Percentiles rank a stretch among this genome's conserved stretches.
phyloP scores from a whole-genome alignment of 2,329 filamentous ascomycete genomes.

The Myriosclerotinia curreyana region DNA sequence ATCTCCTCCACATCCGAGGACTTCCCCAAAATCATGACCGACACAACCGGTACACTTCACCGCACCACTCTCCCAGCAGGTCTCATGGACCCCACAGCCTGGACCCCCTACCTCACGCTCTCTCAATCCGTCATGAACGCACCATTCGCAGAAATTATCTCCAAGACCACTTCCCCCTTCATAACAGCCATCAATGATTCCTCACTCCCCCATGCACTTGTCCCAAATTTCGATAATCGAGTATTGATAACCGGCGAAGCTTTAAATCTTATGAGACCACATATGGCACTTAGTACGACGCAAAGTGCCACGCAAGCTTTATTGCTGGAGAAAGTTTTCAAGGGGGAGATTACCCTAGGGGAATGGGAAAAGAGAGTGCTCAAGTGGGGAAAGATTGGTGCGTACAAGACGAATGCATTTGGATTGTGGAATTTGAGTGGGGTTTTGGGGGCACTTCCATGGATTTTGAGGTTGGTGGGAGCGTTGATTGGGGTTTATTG shows the following conservation, averaged over 20 bases:
- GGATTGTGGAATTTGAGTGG: slow-evolving; percentile 15
- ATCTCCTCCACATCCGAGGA: slow-evolving; percentile 24
- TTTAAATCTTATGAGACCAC: slow-evolving; percentile 45
- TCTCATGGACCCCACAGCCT: slow-evolving; percentile 25
- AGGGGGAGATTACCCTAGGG: slow-evolving; percentile 21
- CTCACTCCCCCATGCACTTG: slow-evolving; percentile 39
- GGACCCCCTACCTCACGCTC: slow-evolving; percentile 24
- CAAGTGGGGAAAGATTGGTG: slow-evolving; percentile 18
- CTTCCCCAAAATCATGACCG: slow-evolving; percentile 38
- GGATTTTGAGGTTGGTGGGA: slow-evolving; percentile 1
- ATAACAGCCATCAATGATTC: slow-evolving; percentile 45
- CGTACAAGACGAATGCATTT: slow-evolving; percentile 20
- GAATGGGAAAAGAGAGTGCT: slow-evolving; percentile 23
- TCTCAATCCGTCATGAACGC: slow-evolving; percentile 24
- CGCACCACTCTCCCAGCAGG: slow-evolving; percentile 28
- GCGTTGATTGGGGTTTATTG: slow-evolving; percentile 4
- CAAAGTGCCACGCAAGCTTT: slow-evolving; percentile 41
- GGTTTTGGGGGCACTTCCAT: background rate
- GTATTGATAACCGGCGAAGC: slow-evolving; percentile 45
- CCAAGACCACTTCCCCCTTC: slow-evolving; percentile 43
- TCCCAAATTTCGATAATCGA: slow-evolving; percentile 42
- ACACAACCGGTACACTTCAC: slow-evolving; percentile 35
- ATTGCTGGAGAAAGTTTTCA: slow-evolving; percentile 24
- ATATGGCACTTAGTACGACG: slow-evolving; percentile 45
- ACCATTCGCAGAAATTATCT: slow-evolving; percentile 40